Evolutionary conservation across 1,139 yeast species (phyloP).

Genomic region (Hansenula lynferdii): DNA sequence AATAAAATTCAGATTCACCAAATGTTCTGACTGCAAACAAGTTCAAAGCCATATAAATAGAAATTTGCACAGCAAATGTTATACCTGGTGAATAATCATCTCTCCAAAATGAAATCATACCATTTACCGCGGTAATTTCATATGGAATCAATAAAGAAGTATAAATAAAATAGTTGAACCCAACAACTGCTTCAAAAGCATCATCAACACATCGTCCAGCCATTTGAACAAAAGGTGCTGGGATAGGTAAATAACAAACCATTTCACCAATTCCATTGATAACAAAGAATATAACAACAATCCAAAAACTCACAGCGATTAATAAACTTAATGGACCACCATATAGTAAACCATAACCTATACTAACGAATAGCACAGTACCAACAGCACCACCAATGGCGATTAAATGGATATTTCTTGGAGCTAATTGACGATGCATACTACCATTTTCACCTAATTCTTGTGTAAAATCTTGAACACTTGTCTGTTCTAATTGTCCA

Average conservation of each 20-base stretch:
- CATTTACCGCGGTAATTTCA: conserved; percentile 72
- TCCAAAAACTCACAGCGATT: conserved; percentile 26
- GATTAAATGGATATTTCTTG: conserved; percentile 26
- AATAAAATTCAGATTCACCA: conserved; percentile 56
- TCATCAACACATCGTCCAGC: conserved; percentile 54
- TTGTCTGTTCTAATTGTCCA: background rate
- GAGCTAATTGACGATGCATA: background rate
- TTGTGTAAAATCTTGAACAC: background rate
- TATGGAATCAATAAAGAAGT: conserved; percentile 71
- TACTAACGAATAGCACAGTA: conserved; percentile 51
- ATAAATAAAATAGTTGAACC: conserved; percentile 71
- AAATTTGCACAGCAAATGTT: conserved; percentile 48
- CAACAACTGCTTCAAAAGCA: conserved; percentile 65
- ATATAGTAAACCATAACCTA: conserved; percentile 50
- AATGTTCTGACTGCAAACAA: conserved; percentile 51
- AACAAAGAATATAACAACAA: conserved; percentile 32
- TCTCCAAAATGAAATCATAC: conserved; percentile 70
- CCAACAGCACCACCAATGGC: conserved; percentile 86
- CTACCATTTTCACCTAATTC: background rate
- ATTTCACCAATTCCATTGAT: conserved; percentile 51
- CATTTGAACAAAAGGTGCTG: conserved; percentile 45
- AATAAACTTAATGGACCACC: conserved; percentile 66
- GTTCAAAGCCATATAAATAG: conserved; percentile 52
- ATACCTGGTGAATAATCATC: conserved; percentile 63
- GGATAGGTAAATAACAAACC: conserved; percentile 53